phyloP scores from a whole-genome alignment of 2,329 filamentous ascomycete genomes.

The Colletotrichum incanum region DNA sequence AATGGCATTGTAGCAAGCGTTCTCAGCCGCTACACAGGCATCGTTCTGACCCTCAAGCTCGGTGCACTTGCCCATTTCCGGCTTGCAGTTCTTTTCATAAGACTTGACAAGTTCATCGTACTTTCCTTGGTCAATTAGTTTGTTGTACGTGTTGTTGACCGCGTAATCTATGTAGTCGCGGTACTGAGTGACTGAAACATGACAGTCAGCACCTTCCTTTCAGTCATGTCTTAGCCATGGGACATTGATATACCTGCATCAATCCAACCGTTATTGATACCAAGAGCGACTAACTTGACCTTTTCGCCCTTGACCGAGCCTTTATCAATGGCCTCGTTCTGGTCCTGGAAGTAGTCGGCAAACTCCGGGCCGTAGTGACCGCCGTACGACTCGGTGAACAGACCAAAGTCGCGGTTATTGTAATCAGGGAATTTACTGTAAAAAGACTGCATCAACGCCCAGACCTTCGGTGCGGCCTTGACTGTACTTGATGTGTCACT shows the following conservation, averaged over 20 bases:
- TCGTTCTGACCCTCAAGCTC: conserved; percentile 45
- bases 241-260: conserved; percentile 52
- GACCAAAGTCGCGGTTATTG: conserved; percentile 69
- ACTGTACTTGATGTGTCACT: conserved; percentile 58
- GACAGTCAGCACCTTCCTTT: neutral
- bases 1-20: conserved; percentile 49
- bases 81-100: conserved; percentile 47
- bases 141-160: conserved; percentile 60
- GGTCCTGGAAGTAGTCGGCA: conserved; percentile 68
- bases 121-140: conserved; percentile 45
- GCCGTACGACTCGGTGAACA: conserved; percentile 71
- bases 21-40: conserved; percentile 48
- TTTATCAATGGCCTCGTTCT: conserved; percentile 67
- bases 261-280: conserved; percentile 72
- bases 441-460: conserved; percentile 73
- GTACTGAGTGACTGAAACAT: conserved; percentile 51
- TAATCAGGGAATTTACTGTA: conserved; percentile 76
- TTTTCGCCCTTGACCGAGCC: conserved; percentile 59
- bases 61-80: conserved; percentile 44
- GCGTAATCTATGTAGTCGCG: conserved; percentile 61
- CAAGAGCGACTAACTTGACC: conserved; percentile 66
- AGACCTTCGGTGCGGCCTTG: conserved; percentile 65
- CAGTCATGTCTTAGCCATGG: neutral
- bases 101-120: conserved; percentile 34
- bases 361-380: conserved; percentile 74